Percentiles rank a stretch among this genome's conserved stretches.
phyloP scores from a whole-genome alignment of 768 basidiomycete species.

The Lactarius hatsudake region DNA sequence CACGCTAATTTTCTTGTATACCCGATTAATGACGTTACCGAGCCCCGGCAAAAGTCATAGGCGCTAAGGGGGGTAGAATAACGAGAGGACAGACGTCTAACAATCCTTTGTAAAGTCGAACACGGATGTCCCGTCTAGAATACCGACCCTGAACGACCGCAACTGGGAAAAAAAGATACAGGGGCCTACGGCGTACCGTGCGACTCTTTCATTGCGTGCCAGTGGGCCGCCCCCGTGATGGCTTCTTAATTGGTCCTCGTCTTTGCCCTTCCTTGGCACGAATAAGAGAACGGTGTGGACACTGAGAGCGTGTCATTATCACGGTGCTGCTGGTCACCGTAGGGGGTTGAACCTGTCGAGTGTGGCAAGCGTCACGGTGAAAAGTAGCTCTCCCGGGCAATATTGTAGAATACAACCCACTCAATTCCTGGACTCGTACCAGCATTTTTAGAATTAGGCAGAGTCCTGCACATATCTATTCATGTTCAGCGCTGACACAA shows the following conservation, averaged over 20 bases:
- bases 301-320: slow-evolving; percentile 40
- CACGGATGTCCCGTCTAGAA: slow-evolving; percentile 46
- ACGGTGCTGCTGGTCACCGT: background rate
- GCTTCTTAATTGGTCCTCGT: slow-evolving; percentile 75
- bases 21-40: slow-evolving; percentile 57
- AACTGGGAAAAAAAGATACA: background rate
- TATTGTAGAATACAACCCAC: slow-evolving; percentile 37
- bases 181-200: slow-evolving; percentile 53
- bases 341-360: slow-evolving; percentile 44
- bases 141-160: background rate
- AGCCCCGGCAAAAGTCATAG: slow-evolving; percentile 37
- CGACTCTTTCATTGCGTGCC: slow-evolving; percentile 44
- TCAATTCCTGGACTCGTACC: background rate
- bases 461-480: slow-evolving; percentile 48
- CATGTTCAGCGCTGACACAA: slow-evolving; percentile 57
- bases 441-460: background rate
- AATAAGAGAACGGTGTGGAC: slow-evolving; percentile 74
- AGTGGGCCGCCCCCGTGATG: slow-evolving; percentile 56
- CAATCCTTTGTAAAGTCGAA: slow-evolving; percentile 43
- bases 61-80: background rate
- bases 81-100: slow-evolving; percentile 22
- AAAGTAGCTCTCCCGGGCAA: slow-evolving; percentile 57
- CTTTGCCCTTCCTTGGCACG: slow-evolving; percentile 60
- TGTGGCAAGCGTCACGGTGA: slow-evolving; percentile 47
- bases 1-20: slow-evolving; percentile 49